Conservation (phyloP, 116 monocot genomes). For the Dioscorea cayenensis region DNA sequence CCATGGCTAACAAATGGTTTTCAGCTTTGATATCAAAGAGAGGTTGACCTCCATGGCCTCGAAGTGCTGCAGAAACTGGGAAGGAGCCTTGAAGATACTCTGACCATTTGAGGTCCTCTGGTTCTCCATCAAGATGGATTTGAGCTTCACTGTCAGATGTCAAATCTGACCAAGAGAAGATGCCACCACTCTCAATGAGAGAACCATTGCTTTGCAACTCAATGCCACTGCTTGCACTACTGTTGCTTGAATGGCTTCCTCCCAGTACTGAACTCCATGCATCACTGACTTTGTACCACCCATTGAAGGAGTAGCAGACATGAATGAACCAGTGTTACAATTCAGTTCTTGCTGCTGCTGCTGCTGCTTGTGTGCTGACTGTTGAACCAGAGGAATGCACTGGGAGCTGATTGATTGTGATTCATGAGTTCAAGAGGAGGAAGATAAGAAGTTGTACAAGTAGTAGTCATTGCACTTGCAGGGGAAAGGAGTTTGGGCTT, state of each 20-base stretch:
- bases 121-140: conserved; percentile 12
- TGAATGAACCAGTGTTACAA: conserved; percentile 15
- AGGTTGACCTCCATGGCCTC: conserved; percentile 19
- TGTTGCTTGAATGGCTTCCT: conserved; percentile 11
- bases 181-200: conserved; percentile 7
- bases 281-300: conserved; percentile 8
- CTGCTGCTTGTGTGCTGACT: conserved; percentile 5
- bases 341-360: conserved; percentile 14
- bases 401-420: neutral
- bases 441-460: neutral
- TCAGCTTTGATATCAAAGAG: conserved; percentile 23
- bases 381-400: conserved; percentile 21
- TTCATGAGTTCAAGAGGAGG: neutral
- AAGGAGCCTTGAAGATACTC: conserved; percentile 42
- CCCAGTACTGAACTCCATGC: conserved; percentile 5
- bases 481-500: neutral
- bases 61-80: conserved; percentile 14
- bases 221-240: conserved; percentile 6
- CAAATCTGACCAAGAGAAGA: conserved; percentile 35
- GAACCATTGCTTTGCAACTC: conserved; percentile 23
- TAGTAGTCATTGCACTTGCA: neutral
- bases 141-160: conserved; percentile 16
- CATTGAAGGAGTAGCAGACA: conserved; percentile 8
- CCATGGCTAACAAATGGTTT: conserved; percentile 22
- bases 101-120: conserved; percentile 50